Evolutionary conservation across 768 basidiomycete genomes (phyloP).

Genomic region (Amanita molliuscula): DNA sequence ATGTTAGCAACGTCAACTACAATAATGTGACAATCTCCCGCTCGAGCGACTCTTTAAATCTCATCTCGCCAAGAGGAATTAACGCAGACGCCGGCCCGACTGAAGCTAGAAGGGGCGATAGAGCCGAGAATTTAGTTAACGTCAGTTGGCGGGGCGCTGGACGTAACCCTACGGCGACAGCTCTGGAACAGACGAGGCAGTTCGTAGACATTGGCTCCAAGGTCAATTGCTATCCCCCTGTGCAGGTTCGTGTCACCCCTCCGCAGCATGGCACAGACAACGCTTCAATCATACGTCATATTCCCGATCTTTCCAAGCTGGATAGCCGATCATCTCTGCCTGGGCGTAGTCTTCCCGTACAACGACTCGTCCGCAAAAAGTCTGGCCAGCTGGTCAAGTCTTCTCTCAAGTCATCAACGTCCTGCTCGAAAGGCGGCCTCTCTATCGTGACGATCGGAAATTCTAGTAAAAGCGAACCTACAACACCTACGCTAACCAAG

Average conservation of each 20-base stretch:
- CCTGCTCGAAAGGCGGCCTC: slow-evolving; percentile 37
- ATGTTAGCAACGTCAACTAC: background rate
- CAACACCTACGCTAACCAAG: slow-evolving; percentile 69
- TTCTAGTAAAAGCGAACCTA: slow-evolving; percentile 65
- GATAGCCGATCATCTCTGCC: slow-evolving; percentile 14
- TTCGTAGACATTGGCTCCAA: background rate
- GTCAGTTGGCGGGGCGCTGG: background rate
- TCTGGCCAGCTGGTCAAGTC: slow-evolving; percentile 90
- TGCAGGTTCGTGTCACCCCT: slow-evolving; percentile 31
- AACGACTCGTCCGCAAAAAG: slow-evolving; percentile 73
- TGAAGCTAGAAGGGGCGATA: slow-evolving; percentile 6
- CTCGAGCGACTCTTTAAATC: background rate
- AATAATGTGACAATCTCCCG: background rate
- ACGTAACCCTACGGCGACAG: too few species aligned
- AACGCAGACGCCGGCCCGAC: slow-evolving; percentile 29
- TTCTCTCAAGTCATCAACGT: slow-evolving; percentile 68
- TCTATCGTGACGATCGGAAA: slow-evolving; percentile 39
- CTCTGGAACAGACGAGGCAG: too few species aligned
- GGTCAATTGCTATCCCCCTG: slow-evolving; percentile 12
- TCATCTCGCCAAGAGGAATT: slow-evolving; percentile 4
- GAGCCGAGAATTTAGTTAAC: background rate
- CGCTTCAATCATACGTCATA: slow-evolving; percentile 14
- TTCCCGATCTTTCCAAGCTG: background rate
- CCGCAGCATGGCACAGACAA: slow-evolving; percentile 20
- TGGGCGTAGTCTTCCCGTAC: slow-evolving; percentile 16